phyloP scores from a whole-genome alignment of 371 early-diverging fungal species.

The Lichtheimia hyalospora region DNA sequence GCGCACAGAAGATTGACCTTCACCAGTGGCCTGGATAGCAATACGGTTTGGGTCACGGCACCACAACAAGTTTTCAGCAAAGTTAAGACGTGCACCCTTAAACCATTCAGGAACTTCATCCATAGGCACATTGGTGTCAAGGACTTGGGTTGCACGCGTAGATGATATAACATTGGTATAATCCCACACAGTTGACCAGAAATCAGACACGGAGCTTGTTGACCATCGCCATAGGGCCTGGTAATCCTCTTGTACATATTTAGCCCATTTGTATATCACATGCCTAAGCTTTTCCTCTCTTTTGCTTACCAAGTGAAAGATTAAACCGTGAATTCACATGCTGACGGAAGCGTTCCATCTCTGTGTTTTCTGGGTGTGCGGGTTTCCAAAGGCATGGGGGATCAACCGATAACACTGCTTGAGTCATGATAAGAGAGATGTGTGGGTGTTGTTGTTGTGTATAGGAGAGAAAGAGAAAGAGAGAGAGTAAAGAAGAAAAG shows the following conservation, averaged over 20 bases:
- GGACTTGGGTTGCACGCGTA: conserved; percentile 37
- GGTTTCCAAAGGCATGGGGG: conserved; percentile 67
- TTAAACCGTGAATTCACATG: conserved; percentile 62
- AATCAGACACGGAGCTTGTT: conserved; percentile 63
- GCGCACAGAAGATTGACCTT: conserved; percentile 39
- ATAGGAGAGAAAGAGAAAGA: too few relatives aligned
- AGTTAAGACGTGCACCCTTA: conserved; percentile 80
- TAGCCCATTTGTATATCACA: not conserved
- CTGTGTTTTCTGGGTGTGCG: conserved; percentile 45
- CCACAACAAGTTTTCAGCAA: conserved; percentile 88
- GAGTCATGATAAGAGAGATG: too few relatives aligned
- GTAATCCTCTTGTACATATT: conserved; percentile 49
- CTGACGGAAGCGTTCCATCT: conserved; percentile 68
- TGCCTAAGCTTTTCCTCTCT: not conserved
- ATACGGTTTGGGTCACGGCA: conserved; percentile 61
- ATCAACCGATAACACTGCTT: conserved; percentile 7
- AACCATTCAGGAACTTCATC: conserved; percentile 92
- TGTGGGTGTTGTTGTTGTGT: too few relatives aligned
- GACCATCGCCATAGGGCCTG: conserved; percentile 85
- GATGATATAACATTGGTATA: conserved; percentile 72
- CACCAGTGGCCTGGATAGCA: conserved; percentile 76
- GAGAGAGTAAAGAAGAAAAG: not conserved
- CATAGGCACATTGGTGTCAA: conserved; percentile 75
- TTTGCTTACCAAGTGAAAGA: conserved; percentile 50
- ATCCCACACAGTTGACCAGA: conserved; percentile 92